These are phyloP conservation scores for Blastomyces emzantsi DNA, from an alignment of 2,329 filamentous ascomycete species.

Conservation along the genomic window DNA sequence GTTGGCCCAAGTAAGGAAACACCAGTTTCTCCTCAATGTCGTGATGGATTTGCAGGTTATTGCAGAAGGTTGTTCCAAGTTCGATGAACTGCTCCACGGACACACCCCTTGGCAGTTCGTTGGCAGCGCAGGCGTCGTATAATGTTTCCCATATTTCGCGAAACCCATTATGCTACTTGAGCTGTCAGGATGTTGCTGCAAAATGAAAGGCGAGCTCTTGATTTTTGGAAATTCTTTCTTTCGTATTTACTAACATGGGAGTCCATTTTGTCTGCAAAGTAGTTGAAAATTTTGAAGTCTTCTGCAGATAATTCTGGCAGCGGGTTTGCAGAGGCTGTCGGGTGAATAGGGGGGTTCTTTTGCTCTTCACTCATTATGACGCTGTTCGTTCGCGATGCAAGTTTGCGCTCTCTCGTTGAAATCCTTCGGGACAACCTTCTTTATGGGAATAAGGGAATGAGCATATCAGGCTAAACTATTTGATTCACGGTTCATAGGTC, in stretches of 20 bases:
- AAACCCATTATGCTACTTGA: constrained; percentile 63
- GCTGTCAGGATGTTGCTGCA: neutral
- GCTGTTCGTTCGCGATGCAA: neutral
- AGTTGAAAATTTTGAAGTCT: constrained; percentile 63
- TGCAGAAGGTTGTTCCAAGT: constrained; percentile 59
- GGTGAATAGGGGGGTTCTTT: neutral
- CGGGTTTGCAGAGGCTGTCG: neutral
- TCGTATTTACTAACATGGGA: constrained; percentile 47
- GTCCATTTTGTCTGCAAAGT: constrained; percentile 67
- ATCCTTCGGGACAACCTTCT: neutral
- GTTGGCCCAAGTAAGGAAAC: constrained; percentile 66
- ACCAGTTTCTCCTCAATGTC: constrained; percentile 72
- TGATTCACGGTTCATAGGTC: neutral
- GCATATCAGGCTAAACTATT: neutral
- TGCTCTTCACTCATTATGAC: neutral
- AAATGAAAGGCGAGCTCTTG: neutral
- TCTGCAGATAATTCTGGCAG: constrained; percentile 55
- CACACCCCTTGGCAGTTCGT: constrained; percentile 54
- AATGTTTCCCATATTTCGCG: constrained; percentile 63
- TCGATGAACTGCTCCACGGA: constrained; percentile 60
- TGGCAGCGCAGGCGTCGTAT: constrained; percentile 53
- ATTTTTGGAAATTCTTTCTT: neutral
- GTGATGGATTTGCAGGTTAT: constrained; percentile 67
- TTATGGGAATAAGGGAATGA: neutral
- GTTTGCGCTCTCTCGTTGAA: neutral